Percentiles rank a stretch among this genome's conserved stretches.
phyloP scores from a whole-genome alignment of 2,329 filamentous ascomycete species.

The Penicillium frequentans region DNA sequence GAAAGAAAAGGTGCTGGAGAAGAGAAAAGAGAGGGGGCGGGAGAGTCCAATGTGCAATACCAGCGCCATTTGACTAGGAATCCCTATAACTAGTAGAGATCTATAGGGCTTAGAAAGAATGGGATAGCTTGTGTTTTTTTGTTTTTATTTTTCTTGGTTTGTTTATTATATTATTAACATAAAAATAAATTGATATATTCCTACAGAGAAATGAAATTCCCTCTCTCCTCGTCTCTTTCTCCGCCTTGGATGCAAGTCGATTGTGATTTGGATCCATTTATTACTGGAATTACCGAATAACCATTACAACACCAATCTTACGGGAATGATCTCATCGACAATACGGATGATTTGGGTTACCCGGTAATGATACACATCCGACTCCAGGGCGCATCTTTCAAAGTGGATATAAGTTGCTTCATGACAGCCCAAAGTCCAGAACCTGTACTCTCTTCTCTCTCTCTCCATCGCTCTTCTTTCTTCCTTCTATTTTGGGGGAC shows the following conservation, averaged over 20 bases:
- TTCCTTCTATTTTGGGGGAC: not conserved
- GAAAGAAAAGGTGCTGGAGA: not conserved
- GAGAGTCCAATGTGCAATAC: not conserved
- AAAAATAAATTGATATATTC: too few relatives aligned
- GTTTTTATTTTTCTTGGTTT: too few relatives aligned
- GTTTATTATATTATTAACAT: too few relatives aligned
- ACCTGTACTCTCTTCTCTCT: not conserved
- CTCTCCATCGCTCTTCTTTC: not conserved
- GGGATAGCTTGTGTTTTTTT: too few relatives aligned
- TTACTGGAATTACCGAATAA: not conserved
- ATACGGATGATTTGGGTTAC: not conserved
- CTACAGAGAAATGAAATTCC: not conserved
- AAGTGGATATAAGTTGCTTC: not conserved
- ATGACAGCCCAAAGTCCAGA: not conserved
- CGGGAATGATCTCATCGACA: not conserved
- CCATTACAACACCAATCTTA: not conserved
- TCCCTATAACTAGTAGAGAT: too few relatives aligned
- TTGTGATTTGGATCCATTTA: not conserved
- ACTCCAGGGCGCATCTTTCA: not conserved
- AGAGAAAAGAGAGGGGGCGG: slow-evolving; percentile 16
- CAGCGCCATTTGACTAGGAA: not conserved
- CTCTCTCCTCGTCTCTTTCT: not conserved
- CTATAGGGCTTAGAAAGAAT: too few relatives aligned
- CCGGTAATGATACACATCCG: not conserved
- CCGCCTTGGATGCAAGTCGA: not conserved